These are phyloP conservation scores for Solanum acaule DNA, from an alignment of 257 asterid species.

Conservation along the genomic window DNA sequence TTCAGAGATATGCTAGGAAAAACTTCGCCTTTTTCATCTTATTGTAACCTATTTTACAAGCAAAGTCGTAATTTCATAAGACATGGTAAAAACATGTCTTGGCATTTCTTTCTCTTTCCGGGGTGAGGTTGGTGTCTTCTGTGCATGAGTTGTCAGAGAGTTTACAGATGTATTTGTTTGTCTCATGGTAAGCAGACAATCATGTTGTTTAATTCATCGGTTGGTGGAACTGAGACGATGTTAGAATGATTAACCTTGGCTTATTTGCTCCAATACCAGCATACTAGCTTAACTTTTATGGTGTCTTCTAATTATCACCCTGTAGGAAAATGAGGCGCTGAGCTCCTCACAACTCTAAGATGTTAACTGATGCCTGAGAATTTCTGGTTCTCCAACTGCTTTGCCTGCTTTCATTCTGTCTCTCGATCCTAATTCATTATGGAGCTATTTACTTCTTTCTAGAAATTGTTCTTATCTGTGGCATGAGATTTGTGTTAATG, in stretches of 20 bases:
- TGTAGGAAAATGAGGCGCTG: neutral
- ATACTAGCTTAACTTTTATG: neutral
- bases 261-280: neutral
- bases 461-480: neutral
- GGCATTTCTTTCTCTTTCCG: neutral
- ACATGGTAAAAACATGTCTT: neutral
- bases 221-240: neutral
- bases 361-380: neutral
- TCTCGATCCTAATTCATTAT: neutral
- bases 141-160: neutral
- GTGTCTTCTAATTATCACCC: neutral
- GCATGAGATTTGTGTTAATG: neutral
- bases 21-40: neutral
- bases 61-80: neutral
- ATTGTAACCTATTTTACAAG: neutral
- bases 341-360: neutral
- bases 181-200: neutral
- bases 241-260: neutral
- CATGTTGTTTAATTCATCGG: neutral
- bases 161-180: neutral
- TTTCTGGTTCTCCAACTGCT: neutral
- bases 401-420: neutral
- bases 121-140: neutral
- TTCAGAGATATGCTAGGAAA: neutral
- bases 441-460: neutral